phyloP scores from a whole-genome alignment of 1,284 basidiomycete species.

The Athelia psychrophila region DNA sequence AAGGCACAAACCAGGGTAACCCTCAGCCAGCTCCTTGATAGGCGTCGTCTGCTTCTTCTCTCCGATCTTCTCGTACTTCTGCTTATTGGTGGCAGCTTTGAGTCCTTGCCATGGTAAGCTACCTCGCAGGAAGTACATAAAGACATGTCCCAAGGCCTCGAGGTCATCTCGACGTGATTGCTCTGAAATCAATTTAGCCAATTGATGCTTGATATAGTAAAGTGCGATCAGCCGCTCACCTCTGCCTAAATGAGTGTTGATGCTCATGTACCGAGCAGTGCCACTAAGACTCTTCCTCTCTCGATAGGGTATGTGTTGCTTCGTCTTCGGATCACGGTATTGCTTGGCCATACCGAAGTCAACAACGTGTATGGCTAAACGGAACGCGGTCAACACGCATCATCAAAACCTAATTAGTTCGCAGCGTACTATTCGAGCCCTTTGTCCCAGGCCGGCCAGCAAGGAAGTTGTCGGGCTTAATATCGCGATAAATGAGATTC shows the following conservation, averaged over 20 bases:
- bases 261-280: slow-evolving; percentile 96
- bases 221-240: slow-evolving; percentile 37
- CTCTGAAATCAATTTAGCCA: slow-evolving; percentile 44
- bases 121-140: slow-evolving; percentile 96
- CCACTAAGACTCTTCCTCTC: slow-evolving; percentile 91
- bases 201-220: neutral
- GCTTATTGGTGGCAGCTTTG: slow-evolving; percentile 96
- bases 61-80: slow-evolving; percentile 98
- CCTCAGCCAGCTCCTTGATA: slow-evolving; percentile 92
- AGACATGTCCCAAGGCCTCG: slow-evolving; percentile 94
- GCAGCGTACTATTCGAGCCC: slow-evolving; percentile 64
- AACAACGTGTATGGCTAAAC: slow-evolving; percentile 57
- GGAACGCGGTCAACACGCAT: slow-evolving; percentile 19
- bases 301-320: slow-evolving; percentile 95
- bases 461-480: slow-evolving; percentile 97
- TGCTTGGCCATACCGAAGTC: slow-evolving; percentile 99
- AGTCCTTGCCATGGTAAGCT: slow-evolving; percentile 95
- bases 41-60: slow-evolving; percentile 98
- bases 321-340: slow-evolving; percentile 95
- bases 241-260: slow-evolving; percentile 94
- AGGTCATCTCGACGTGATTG: slow-evolving; percentile 94
- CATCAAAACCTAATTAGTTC: neutral
- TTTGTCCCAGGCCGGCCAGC: slow-evolving; percentile 91
- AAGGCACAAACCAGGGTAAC: slow-evolving; percentile 82
- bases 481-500: slow-evolving; percentile 96